phyloP scores from a whole-genome alignment of 169 alveolate species.

The Plasmodium coatneyi region DNA sequence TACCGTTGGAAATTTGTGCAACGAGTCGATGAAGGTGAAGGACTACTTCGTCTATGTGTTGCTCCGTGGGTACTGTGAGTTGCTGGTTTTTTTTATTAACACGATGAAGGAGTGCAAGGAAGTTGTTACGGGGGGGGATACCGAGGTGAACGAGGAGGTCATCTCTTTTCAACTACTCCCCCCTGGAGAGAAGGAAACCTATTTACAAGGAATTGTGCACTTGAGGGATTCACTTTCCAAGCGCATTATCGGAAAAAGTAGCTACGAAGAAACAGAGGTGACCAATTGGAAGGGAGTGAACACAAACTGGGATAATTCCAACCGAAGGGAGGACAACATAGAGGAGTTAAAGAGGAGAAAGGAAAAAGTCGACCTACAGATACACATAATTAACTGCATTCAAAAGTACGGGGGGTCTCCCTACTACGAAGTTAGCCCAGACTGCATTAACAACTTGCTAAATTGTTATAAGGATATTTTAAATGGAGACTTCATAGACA shows the following conservation, averaged over 20 bases:
- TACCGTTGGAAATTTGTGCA: constrained; percentile 6
- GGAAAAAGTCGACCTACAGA: constrained; percentile 10
- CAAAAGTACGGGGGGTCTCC: constrained; percentile 63
- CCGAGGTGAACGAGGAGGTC: neutral
- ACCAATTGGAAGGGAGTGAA: neutral
- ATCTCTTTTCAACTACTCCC: constrained; percentile 4
- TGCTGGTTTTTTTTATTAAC: constrained; percentile 11
- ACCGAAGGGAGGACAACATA: neutral
- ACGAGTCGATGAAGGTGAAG: constrained; percentile 6
- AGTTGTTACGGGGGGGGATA: neutral
- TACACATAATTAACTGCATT: constrained; percentile 33
- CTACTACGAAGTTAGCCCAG: constrained; percentile 33
- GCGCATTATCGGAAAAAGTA: neutral
- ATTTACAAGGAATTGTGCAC: constrained; percentile 1
- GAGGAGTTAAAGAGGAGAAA: constrained; percentile 13
- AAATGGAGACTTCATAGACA: constrained; percentile 10
- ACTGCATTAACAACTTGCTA: constrained; percentile 24
- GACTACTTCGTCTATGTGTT: constrained; percentile 34
- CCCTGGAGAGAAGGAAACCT: neutral
- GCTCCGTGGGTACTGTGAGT: constrained; percentile 12
- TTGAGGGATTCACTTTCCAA: neutral
- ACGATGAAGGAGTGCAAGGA: constrained; percentile 31
- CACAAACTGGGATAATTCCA: neutral
- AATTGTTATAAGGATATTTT: constrained; percentile 20
- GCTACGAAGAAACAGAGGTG: neutral